Evolutionary conservation across 768 basidiomycete genomes (phyloP), one percentile per base, ranked within the genome.

Genomic region (Hebeloma cylindrosporum): DNA sequence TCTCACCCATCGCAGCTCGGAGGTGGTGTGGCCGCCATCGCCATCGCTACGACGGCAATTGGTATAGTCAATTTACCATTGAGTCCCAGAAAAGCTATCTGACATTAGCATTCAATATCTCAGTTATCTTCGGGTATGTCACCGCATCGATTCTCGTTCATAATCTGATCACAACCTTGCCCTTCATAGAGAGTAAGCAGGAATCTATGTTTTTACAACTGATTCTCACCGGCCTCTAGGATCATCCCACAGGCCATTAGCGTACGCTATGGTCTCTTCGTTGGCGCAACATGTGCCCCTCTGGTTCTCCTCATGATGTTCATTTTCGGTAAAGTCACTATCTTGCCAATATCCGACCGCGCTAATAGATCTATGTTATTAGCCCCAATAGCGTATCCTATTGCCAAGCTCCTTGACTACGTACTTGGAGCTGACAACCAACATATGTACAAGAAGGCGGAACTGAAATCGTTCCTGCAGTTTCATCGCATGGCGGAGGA

Each of bases 381-480:
- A 84, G 82, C 85, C 5, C 91, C 91, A 7, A 74, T 94, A 44
- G 90, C 92, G 0, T 93, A 75, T 56, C 88, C 88, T 5, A 84
- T 83, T 40, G 86, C 87, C 16, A 84, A 82, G 52, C 66, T 97
- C 0, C 80, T 99, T 10, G 95, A 97, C 62, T 71, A 65, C 37
- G 77, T 85, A 2, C 80, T 97, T 1, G 95, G 95, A 18, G 73
- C 71, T 2, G 75, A 85, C 54, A 85, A 88, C 45, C 72, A 70
- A 0, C 73, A 80, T 23, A 84, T 83, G 0, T 91, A 91, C 71
- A 89, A 89, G 56, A 91, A 91, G 62, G 86, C 85, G 0, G 82
- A 85, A 44, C 73, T 87, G 30, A 85, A 84, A 52, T 85, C 83
- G 0, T 90, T 92, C 65, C 70, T 91, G 10, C 81, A 83, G 46